phyloP scores from a whole-genome alignment of 257 asterid species.

The Solanum gracilifrons region DNA sequence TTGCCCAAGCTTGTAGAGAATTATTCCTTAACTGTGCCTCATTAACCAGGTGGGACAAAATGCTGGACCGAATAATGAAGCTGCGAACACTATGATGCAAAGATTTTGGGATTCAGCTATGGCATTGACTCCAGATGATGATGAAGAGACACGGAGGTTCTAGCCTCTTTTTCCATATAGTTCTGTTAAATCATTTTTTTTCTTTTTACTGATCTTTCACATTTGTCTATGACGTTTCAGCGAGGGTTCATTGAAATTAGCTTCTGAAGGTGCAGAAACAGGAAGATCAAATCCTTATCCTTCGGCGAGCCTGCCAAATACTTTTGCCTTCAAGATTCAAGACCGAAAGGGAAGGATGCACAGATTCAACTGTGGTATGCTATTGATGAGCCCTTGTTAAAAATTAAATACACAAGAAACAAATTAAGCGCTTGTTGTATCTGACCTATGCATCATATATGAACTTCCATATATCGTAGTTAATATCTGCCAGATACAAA shows the following conservation, averaged over 20 bases:
- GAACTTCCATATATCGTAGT: neutral
- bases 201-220: slow-evolving; percentile 9
- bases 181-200: neutral
- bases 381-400: neutral
- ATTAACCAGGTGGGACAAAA: slow-evolving; percentile 62
- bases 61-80: slow-evolving; percentile 57
- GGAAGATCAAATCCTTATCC: slow-evolving; percentile 43
- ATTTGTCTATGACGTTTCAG: slow-evolving; percentile 30
- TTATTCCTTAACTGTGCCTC: slow-evolving; percentile 1
- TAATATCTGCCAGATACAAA: neutral
- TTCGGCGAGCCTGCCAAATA: slow-evolving; percentile 34
- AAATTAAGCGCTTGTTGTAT: neutral
- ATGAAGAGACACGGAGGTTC: slow-evolving; percentile 78
- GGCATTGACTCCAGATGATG: slow-evolving; percentile 71
- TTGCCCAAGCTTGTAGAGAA: neutral
- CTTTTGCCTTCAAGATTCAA: slow-evolving; percentile 81
- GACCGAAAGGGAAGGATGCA: slow-evolving; percentile 87
- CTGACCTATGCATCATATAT: neutral
- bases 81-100: slow-evolving; percentile 78
- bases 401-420: neutral
- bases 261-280: slow-evolving; percentile 74
- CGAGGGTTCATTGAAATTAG: slow-evolving; percentile 60
- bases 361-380: slow-evolving; percentile 76
- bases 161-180: neutral
- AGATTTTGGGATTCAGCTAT: slow-evolving; percentile 97